Percentiles rank a stretch among this genome's conserved stretches.
Evolutionary conservation across 441 rosid species (phyloP).

Genomic region (Gossypium trilobum): DNA sequence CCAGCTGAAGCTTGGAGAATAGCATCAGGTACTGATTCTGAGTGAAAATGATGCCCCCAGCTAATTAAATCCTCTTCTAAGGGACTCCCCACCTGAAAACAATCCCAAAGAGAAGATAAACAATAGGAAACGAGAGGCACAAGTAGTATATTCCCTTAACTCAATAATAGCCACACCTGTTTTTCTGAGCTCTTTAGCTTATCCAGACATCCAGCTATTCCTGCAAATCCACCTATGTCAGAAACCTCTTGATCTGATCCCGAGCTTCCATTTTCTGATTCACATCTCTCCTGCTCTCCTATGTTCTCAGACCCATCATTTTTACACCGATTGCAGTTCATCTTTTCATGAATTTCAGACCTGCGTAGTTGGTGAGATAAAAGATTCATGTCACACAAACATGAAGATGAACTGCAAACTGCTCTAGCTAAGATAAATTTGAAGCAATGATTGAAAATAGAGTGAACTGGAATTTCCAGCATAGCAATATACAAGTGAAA

Average conservation of each 20-base stretch:
- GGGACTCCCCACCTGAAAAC: conserved; percentile 71
- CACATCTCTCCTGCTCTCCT: conserved; percentile 27
- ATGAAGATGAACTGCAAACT: conserved; percentile 5
- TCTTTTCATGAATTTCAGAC: conserved; percentile 91
- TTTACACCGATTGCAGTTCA: conserved; percentile 71
- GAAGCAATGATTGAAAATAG: background rate
- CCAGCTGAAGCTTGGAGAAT: conserved; percentile 89
- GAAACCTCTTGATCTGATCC: conserved; percentile 28
- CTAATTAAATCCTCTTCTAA: conserved; percentile 78
- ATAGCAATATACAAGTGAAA: background rate
- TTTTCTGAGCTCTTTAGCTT: conserved; percentile 67
- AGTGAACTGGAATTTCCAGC: background rate
- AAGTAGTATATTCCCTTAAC: background rate
- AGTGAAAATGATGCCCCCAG: conserved; percentile 86
- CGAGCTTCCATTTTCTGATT: conserved; percentile 17
- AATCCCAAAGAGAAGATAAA: conserved; percentile 3
- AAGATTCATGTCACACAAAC: conserved; percentile 1
- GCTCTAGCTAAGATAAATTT: conserved; percentile 1
- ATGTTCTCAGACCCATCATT: conserved; percentile 21
- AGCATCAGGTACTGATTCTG: conserved; percentile 70
- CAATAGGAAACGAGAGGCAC: background rate
- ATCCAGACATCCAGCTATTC: conserved; percentile 55
- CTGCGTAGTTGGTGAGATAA: conserved; percentile 26
- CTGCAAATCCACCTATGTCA: conserved; percentile 89
- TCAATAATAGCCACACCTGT: conserved; percentile 44